Evolutionary conservation across 139 green algal genomes (phyloP).

Genomic region (Tetraselmis chui): DNA sequence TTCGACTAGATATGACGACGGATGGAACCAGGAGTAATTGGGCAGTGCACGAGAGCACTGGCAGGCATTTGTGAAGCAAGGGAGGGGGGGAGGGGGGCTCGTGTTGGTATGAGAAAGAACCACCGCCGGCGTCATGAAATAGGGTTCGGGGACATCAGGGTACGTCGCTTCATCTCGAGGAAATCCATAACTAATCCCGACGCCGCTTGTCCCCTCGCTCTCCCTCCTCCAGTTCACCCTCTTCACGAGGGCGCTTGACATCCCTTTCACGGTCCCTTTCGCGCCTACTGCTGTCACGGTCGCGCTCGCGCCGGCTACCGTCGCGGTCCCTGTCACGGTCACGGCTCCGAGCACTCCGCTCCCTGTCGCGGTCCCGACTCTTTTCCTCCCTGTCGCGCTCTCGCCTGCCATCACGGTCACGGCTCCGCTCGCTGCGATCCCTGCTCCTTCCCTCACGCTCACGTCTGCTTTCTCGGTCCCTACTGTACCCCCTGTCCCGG

Average conservation of each 20-base stretch:
- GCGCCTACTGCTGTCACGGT: conserved; percentile 4
- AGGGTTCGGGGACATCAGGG: too few species aligned
- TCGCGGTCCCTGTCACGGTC: conserved; percentile 6
- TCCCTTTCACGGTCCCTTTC: conserved; percentile 18
- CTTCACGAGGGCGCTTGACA: background rate
- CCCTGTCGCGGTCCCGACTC: too few species aligned
- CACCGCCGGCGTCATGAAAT: too few species aligned
- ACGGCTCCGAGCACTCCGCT: background rate
- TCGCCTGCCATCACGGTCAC: background rate
- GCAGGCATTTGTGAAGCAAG: too few species aligned
- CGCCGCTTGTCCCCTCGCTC: background rate
- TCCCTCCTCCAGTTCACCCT: background rate
- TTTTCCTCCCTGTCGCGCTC: background rate
- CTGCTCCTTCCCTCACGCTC: background rate
- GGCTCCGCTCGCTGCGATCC: background rate
- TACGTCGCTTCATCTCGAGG: too few species aligned
- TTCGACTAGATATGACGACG: too few species aligned
- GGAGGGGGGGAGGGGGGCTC: too few species aligned
- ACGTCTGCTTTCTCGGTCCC: background rate
- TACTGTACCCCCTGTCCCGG: conserved; percentile 1
- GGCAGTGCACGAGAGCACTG: too few species aligned
- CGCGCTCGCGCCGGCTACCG: conserved; percentile 8
- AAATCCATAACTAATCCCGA: background rate
- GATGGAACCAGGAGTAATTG: too few species aligned
- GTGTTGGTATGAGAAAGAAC: too few species aligned